Conservation (phyloP, 2,329 filamentous ascomycete genomes). For the Orbilia ellipsospora region DNA sequence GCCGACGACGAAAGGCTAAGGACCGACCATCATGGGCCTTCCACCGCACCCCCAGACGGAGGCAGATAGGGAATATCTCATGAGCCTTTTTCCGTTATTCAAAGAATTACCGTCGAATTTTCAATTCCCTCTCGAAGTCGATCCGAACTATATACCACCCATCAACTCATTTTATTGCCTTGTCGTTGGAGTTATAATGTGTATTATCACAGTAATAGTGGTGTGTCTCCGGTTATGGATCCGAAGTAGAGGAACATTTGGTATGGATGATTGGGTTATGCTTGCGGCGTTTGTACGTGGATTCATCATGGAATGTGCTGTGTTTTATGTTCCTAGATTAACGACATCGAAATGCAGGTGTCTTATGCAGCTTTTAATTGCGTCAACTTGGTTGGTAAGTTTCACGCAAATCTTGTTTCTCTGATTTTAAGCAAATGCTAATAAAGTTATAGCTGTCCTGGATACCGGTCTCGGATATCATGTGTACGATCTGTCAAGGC, state of each 20-base stretch:
- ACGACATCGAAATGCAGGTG: neutral
- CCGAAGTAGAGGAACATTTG: conserved; percentile 44
- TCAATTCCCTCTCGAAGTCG: conserved; percentile 35
- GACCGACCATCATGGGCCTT: conserved; percentile 27
- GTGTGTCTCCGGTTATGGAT: conserved; percentile 50
- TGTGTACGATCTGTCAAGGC: conserved; percentile 40
- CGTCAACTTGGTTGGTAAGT: conserved; percentile 49
- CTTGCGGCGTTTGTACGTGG: conserved; percentile 51
- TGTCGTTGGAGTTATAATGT: conserved; percentile 28
- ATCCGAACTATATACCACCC: conserved; percentile 43
- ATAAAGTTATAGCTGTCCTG: conserved; percentile 17
- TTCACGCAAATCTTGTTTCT: neutral
- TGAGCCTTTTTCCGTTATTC: conserved; percentile 35
- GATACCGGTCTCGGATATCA: conserved; percentile 43
- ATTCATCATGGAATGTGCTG: neutral
- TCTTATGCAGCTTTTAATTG: conserved; percentile 48
- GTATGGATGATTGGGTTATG: conserved; percentile 55
- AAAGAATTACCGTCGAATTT: conserved; percentile 37
- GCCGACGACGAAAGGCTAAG: conserved; percentile 1
- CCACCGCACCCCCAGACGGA: conserved; percentile 47
- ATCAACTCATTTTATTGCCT: conserved; percentile 40
- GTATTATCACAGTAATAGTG: conserved; percentile 21
- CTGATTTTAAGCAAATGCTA: neutral
- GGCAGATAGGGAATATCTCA: conserved; percentile 29
- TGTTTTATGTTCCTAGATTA: conserved; percentile 9